Percentiles rank a stretch among this genome's conserved stretches.
Evolutionary conservation across 352 stramenopile genomes (phyloP).

Genomic region (Phytophthora tentaculata): DNA sequence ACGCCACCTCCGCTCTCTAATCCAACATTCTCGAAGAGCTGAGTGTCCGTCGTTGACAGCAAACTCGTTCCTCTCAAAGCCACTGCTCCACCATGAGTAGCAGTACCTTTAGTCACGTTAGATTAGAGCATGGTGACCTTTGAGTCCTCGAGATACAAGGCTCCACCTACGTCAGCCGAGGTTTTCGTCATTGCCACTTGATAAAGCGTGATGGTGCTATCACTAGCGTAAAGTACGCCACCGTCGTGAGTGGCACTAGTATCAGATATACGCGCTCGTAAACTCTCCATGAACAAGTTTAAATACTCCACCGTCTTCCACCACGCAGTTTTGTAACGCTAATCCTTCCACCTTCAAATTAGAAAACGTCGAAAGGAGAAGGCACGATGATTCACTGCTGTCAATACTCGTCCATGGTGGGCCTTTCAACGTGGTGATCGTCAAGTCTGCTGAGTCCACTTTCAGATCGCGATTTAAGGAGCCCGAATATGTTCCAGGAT

Average conservation of each 20-base stretch:
- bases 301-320: constrained; percentile 32
- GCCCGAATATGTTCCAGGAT: constrained; percentile 59
- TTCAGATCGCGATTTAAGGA: constrained; percentile 41
- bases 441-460: constrained; percentile 27
- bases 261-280: constrained; percentile 20
- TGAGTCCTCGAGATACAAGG: constrained; percentile 33
- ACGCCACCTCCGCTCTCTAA: constrained; percentile 27
- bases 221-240: constrained; percentile 32
- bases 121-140: constrained; percentile 26
- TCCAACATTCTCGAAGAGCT: constrained; percentile 26
- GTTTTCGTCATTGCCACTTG: constrained; percentile 22
- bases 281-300: constrained; percentile 25
- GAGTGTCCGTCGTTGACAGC: constrained; percentile 14
- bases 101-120: constrained; percentile 31
- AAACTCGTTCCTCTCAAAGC: constrained; percentile 19
- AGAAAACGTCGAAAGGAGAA: constrained; percentile 20
- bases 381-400: constrained; percentile 30
- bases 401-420: constrained; percentile 57
- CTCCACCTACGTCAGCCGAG: constrained; percentile 35
- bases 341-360: constrained; percentile 44
- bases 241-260: constrained; percentile 28
- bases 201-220: constrained; percentile 20
- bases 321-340: constrained; percentile 42
- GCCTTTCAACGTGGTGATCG: constrained; percentile 52
- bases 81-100: constrained; percentile 34